Evolutionary conservation across 345 rosid species (phyloP), one percentile per base, ranked within the genome.

Genomic region (Eucalyptus curtisii): DNA sequence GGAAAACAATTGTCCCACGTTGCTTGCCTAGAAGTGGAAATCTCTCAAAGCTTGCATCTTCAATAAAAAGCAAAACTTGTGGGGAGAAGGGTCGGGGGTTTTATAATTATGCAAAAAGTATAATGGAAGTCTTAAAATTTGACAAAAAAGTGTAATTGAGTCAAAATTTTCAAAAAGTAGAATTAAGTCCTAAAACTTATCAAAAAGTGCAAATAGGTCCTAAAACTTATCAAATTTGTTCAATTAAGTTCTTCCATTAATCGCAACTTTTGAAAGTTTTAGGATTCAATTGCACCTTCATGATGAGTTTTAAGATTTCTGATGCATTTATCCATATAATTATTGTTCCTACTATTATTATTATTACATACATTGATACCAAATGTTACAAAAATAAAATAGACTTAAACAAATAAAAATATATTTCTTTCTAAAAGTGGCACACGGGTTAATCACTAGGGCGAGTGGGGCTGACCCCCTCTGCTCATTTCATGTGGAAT

Each of bases 231-330:
- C 4, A 52, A 19, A 52, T 52, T 52, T 2, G 0, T 52, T 19
- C 5, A 52, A 52, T 19, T 1, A 52, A 52, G 7, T 19, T 19
- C 4, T 52, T 52, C 24, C 1, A 52, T 19, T 0, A 2, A 52
- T 19, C 3, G 10, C 0, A 19, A 52, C 4, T 52, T 52, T 52
- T 19, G 10, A 52, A 52, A 52, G 10, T 19, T 7, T 52, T 19
- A 19, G 9, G 0, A 7, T 0, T 52, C 0, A 52, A 52, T 52
- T 52, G 1, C 0, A 19, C 1, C 19, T 52, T 3, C 1, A 19
- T 7, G 0, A 52, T 10, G 7, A 52, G 10, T 52, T 1, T 52
- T 52, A 52, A 19, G 4, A 52, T 7, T 3, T 52, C 0, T 19
- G 0, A 19, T 52, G 3, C 25, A 19, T 24, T 52, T 52, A 52